phyloP scores from a whole-genome alignment of 75 land plant species.

The Larix kaempferi region DNA sequence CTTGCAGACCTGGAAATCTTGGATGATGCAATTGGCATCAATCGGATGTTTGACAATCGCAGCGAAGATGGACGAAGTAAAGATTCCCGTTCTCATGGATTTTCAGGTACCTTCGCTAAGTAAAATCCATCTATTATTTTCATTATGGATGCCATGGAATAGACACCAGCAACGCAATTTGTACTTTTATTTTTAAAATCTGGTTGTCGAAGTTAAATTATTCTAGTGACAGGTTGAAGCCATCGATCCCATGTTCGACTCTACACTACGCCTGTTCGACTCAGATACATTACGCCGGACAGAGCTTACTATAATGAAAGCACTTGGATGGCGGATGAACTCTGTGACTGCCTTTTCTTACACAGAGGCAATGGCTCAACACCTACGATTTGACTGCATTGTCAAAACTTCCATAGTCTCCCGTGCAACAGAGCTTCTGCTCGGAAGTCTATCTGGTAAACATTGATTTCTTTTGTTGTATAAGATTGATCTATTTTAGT shows the following conservation, averaged over 20 bases:
- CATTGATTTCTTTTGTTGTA: neutral
- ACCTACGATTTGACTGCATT: constrained; percentile 2
- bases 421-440: constrained; percentile 25
- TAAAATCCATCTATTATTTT: neutral
- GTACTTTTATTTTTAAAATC: neutral
- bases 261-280: constrained; percentile 37
- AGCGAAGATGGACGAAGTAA: constrained; percentile 63
- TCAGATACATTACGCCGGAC: constrained; percentile 46
- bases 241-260: constrained; percentile 36
- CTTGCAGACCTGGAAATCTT: constrained; percentile 45
- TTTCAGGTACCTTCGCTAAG: constrained; percentile 38
- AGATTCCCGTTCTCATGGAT: constrained; percentile 35
- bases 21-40: constrained; percentile 64
- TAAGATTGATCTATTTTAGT: neutral
- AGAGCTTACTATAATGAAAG: constrained; percentile 56
- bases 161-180: neutral
- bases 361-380: constrained; percentile 26
- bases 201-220: neutral
- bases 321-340: constrained; percentile 55
- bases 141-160: neutral
- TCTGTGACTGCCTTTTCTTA: constrained; percentile 58
- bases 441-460: constrained; percentile 14
- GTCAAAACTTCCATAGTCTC: constrained; percentile 9
- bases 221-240: constrained; percentile 18
- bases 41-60: constrained; percentile 78